These are phyloP conservation scores for Gypsophila paniculata DNA, from an alignment of 179 eudicot genomes.

Conservation along the genomic window DNA sequence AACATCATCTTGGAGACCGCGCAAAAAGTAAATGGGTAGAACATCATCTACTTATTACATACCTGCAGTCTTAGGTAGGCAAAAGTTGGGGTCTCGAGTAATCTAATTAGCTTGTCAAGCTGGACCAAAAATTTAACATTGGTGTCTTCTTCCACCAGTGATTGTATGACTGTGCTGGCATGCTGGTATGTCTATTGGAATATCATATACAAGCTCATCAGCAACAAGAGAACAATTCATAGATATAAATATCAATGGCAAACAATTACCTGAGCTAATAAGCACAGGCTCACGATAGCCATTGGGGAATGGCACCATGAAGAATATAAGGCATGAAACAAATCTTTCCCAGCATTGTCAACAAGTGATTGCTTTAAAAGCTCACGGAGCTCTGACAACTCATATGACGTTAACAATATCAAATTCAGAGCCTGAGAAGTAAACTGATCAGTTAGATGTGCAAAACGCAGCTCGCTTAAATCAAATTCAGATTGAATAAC, in stretches of 20 bases:
- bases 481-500: not conserved
- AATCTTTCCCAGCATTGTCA: conserved; percentile 67
- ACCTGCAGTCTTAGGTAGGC: conserved; percentile 94
- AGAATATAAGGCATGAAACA: conserved; percentile 76
- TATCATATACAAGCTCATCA: conserved; percentile 11
- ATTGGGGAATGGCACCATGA: conserved; percentile 98
- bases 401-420: conserved; percentile 87
- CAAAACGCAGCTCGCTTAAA: not conserved
- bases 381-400: conserved; percentile 77
- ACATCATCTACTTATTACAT: not conserved
- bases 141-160: conserved; percentile 87
- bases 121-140: conserved; percentile 85
- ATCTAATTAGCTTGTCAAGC: conserved; percentile 83
- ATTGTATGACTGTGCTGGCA: conserved; percentile 90
- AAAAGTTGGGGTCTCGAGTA: conserved; percentile 93
- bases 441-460: conserved; percentile 11
- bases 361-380: conserved; percentile 70
- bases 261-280: conserved; percentile 82
- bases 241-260: not conserved
- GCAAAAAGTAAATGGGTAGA: too few relatives aligned
- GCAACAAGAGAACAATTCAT: not conserved
- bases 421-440: conserved; percentile 79
- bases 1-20: too few relatives aligned
- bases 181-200: conserved; percentile 80
- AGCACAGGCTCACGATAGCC: conserved; percentile 92